Evolutionary conservation across 192 early-diverging fungal genomes (phyloP), one percentile per base, ranked within the genome.

Genomic region (Entomortierella beljakovae): DNA sequence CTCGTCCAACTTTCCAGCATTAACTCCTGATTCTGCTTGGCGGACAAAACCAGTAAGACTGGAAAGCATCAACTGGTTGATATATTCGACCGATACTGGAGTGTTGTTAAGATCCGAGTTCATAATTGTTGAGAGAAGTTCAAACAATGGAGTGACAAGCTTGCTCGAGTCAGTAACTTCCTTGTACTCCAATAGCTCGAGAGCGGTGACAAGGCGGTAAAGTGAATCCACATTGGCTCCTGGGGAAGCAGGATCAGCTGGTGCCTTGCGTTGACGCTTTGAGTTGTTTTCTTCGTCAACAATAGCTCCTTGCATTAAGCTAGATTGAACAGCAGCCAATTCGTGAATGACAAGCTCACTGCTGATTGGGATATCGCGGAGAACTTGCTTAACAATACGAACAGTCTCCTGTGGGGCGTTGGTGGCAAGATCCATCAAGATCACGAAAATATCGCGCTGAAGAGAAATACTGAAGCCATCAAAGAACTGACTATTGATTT

Each of bases 41-140:
- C 88, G 85, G 31, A 91, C 71, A 49, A 90, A 84, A 15, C 82
- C 81, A 2, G 88, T 88, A 60, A 92, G 71, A 43, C 90, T 84
- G 3, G 88, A 86, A 31, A 99, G 89, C 50, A 93, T 84, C 31
- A 97, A 81, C 82, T 99, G 96, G 82, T 93, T 94, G 38, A 92
- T 81, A 80, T 98, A 97, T 64, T 97, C 96, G 43, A 93, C 67
- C 31, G 91, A 88, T 1, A 90, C 84, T 9, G 85, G 87, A 13
- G 82, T 46, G 49, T 81, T 81, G 29, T 72, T 70, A 20, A 83
- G 64, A 16, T 83, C 81, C 25, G 83, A 80, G 38, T 87, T 85
- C 51, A 93, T 79, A 51, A 97, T 81, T 20, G 80, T 86, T 0
- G 85, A 81, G n/a, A 97, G 81, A 4, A 92, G 71, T 50, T 91